Conservation (phyloP, 2,329 filamentous ascomycete genomes). For the Colletotrichum kahawae region DNA sequence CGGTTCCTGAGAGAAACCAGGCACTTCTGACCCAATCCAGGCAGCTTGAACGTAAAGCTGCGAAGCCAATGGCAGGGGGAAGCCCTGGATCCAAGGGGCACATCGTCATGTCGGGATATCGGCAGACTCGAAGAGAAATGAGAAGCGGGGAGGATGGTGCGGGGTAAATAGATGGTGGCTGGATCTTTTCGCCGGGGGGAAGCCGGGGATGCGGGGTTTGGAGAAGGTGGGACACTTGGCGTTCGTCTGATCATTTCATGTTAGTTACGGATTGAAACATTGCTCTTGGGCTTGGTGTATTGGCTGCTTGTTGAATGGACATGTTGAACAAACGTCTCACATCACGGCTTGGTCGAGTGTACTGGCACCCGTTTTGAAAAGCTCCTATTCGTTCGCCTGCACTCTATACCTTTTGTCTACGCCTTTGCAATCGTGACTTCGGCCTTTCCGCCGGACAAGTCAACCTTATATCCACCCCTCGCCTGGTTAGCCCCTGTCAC, state of each 20-base stretch:
- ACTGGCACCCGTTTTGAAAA: rapidly evolving
- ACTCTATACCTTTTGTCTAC: neutral
- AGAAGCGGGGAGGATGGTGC: neutral
- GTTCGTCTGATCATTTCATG: neutral
- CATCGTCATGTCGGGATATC: neutral
- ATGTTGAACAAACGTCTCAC: constrained; percentile 59
- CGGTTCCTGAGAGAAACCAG: neutral
- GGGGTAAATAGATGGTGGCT: neutral
- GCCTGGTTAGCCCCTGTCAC: neutral
- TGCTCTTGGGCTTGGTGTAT: neutral
- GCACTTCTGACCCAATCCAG: neutral
- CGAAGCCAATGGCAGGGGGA: neutral
- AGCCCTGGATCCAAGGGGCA: neutral
- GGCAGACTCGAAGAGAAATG: neutral
- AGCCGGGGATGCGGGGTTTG: neutral
- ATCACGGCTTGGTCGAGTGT: constrained; percentile 28
- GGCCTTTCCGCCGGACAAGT: neutral
- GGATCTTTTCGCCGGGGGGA: neutral
- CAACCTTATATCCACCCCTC: constrained; percentile 5
- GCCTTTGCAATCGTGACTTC: neutral
- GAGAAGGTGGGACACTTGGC: neutral
- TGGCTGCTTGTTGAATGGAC: constrained; percentile 32
- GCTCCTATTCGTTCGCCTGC: rapidly evolving
- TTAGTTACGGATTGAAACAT: neutral
- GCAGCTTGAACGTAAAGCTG: rapidly evolving